Percentiles rank a stretch among this genome's conserved stretches.
Conservation (phyloP, 805 yeast species). For the Isabelozyma rhagii region DNA sequence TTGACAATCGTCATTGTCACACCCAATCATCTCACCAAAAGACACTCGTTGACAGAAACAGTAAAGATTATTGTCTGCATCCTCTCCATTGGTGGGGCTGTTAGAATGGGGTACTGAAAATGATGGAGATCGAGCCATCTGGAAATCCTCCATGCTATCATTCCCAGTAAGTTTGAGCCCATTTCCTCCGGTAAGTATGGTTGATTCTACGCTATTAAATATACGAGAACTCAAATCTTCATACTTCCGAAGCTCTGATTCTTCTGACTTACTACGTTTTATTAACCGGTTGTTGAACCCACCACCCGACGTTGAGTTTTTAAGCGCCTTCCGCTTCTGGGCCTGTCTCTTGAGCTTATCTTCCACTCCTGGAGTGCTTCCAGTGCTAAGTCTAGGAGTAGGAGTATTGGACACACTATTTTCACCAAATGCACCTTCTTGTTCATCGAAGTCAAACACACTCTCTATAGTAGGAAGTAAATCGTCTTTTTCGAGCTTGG, state of each 20-base stretch:
- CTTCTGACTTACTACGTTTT: conserved; percentile 20
- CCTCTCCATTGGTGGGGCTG: conserved; percentile 32
- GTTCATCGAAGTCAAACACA: conserved; percentile 17
- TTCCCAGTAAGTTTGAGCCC: not conserved
- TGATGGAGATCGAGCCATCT: not conserved
- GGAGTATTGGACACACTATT: conserved; percentile 22
- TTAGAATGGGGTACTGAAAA: not conserved
- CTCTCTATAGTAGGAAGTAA: conserved; percentile 56
- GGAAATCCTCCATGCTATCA: conserved; percentile 49
- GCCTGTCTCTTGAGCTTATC: conserved; percentile 2
- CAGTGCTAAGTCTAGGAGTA: conserved; percentile 22
- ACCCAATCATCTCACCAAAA: conserved; percentile 96
- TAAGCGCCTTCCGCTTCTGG: conserved; percentile 1
- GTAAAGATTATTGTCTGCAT: conserved; percentile 51
- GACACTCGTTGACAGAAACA: conserved; percentile 95
- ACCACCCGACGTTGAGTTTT: conserved; percentile 3
- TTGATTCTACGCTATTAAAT: conserved; percentile 3
- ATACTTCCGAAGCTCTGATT: conserved; percentile 11
- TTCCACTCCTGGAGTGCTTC: conserved; percentile 12
- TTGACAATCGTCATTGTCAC: conserved; percentile 87
- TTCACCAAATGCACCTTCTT: conserved; percentile 12
- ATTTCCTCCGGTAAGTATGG: conserved; percentile 11
- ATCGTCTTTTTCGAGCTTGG: conserved; percentile 77
- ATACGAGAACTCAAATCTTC: conserved; percentile 3
- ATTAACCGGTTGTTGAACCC: conserved; percentile 9